Evolutionary conservation across 164 flowering plant genomes (phyloP), one percentile per base, ranked within the genome.

Genomic region (Magnolia officinalis): DNA sequence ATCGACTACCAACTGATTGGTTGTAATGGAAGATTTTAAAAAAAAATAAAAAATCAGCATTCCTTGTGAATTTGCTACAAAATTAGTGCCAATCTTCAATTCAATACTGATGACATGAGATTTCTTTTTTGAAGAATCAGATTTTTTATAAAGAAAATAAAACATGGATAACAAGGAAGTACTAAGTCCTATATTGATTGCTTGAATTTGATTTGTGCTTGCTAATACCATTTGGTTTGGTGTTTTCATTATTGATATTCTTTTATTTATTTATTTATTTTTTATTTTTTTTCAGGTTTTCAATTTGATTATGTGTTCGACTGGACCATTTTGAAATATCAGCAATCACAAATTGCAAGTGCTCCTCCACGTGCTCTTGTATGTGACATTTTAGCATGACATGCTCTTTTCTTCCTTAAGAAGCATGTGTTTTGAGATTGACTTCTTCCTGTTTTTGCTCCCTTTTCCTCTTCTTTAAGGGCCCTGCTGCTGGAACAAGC

Each of bases 271-370:
- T 20, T 59, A 51, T 2, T 14, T 16, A 61, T 49, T 72, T 19
- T 19, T 20, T 75, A 51, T 73, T 3, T 67, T 64, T n/a, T 64
- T 19, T 19, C 81, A 92, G 97, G 97, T 49, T 92, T 92, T 82
- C 97, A 92, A 82, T 92, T 92, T 86, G 96, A 92, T 86, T 92
- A 92, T 80, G 93, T 92, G 18, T 92, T 92, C 85, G 96, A 91
- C 82, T 91, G 97, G 97, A 92, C 97, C 67, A 92, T 92, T 80
- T 84, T 92, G 81, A 92, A 90, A 87, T 92, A 92, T 82, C 94
- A 92, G 84, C 97, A 92, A 80, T 87, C 97, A 64, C 94, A 92
- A 81, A 87, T 89, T 75, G 83, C 92, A 11, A 82, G 89, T 80
- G 92, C 89, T 78, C 92, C 94, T 69, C 50, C 85, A 65, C 97